Percentiles rank a stretch among this genome's conserved stretches.
These are phyloP conservation scores for Fragaria ananassa DNA, from an alignment of 306 rosid genomes.

Conservation along the genomic window DNA sequence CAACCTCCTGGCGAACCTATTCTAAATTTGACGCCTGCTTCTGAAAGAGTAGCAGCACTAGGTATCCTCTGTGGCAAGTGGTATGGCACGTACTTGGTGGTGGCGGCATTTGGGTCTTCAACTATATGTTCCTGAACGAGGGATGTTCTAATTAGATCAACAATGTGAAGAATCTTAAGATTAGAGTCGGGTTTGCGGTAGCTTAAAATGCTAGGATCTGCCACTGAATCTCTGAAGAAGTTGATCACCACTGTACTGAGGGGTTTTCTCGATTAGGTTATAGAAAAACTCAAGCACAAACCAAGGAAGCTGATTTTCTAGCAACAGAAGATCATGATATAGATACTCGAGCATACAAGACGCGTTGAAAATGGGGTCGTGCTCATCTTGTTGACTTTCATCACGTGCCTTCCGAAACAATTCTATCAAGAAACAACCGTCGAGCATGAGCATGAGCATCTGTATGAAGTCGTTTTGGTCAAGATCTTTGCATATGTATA, in stretches of 20 bases:
- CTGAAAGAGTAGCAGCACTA: not conserved
- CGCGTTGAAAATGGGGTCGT: not conserved
- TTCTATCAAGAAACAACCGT: not conserved
- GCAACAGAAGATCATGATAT: not conserved
- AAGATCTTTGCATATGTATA: no score
- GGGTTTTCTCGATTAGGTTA: not conserved
- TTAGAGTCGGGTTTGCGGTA: not conserved
- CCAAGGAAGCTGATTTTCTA: not conserved
- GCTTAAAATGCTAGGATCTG: not conserved
- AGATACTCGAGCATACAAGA: not conserved
- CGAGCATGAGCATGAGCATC: not conserved
- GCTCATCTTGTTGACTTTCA: fast-evolving
- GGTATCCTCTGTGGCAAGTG: slow-evolving; percentile 4
- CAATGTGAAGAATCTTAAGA: not conserved
- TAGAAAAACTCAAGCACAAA: not conserved
- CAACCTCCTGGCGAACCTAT: not conserved
- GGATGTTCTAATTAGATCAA: not conserved
- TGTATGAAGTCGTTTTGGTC: not conserved
- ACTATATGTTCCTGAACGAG: no score
- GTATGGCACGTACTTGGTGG: no score
- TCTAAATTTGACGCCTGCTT: slow-evolving; percentile 7
- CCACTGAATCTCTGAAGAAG: not conserved
- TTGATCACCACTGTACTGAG: not conserved
- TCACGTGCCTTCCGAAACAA: not conserved
- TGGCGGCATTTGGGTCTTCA: no score